Conservation (phyloP, 2,329 filamentous ascomycete genomes). For the Cordyceps farinosa region DNA sequence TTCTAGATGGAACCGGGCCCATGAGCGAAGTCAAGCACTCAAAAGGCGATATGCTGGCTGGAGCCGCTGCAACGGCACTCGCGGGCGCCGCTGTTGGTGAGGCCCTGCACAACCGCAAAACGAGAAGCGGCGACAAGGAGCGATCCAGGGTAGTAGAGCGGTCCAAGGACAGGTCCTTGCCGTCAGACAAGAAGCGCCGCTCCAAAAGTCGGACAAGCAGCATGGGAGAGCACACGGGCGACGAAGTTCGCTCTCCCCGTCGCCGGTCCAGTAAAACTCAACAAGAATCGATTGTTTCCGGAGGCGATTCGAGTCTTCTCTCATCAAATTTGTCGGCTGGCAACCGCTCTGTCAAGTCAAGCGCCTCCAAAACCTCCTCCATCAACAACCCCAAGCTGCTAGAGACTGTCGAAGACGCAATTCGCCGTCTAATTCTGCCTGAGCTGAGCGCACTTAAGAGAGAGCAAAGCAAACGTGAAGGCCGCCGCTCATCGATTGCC, state of each 20-base stretch:
- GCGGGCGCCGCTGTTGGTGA: conserved; percentile 11
- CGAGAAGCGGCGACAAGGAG: conserved; percentile 41
- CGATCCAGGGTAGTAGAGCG: conserved; percentile 39
- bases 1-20: conserved; percentile 55
- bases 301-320: conserved; percentile 50
- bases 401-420: conserved; percentile 90
- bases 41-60: conserved; percentile 36
- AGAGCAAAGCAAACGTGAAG: conserved; percentile 76
- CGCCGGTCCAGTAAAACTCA: conserved; percentile 50
- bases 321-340: conserved; percentile 52
- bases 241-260: conserved; percentile 45
- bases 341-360: conserved; percentile 54
- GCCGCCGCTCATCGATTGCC: conserved; percentile 61
- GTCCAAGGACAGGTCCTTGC: conserved; percentile 44
- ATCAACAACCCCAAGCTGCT: conserved; percentile 90
- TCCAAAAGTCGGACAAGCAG: conserved; percentile 50
- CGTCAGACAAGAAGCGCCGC: conserved; percentile 40
- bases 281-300: conserved; percentile 52
- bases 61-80: conserved; percentile 33
- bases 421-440: conserved; percentile 82
- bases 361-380: conserved; percentile 60
- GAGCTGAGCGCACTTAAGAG: conserved; percentile 89
- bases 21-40: conserved; percentile 41
- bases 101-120: conserved; percentile 41
- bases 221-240: conserved; percentile 44